Conservation (phyloP, 306 rosid genomes). For the Trifolium pratense region DNA sequence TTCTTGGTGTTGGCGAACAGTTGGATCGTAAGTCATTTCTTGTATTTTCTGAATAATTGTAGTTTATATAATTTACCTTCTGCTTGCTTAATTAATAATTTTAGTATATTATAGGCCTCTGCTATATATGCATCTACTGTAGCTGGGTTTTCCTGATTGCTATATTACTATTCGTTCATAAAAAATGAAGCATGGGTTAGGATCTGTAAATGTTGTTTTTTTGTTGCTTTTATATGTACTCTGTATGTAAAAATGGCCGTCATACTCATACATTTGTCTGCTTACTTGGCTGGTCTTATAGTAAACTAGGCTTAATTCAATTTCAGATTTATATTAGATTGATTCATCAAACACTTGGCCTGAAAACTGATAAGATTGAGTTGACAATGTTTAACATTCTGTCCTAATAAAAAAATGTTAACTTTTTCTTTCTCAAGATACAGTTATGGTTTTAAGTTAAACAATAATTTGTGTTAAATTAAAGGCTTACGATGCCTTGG, state of each 20-base stretch:
- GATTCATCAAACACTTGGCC: slow-evolving; percentile 13
- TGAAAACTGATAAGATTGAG: slow-evolving; percentile 18
- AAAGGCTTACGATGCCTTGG: slow-evolving; percentile 15
- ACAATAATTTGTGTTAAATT: slow-evolving; percentile 12
- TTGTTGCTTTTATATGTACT: background rate
- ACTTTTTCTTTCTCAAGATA: background rate
- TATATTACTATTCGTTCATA: background rate
- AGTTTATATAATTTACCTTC: slow-evolving; percentile 31
- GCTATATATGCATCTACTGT: slow-evolving; percentile 14
- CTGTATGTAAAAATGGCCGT: background rate
- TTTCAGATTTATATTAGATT: slow-evolving; percentile 2
- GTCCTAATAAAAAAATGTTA: background rate
- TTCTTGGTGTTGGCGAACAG: slow-evolving; percentile 99
- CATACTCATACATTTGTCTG: slow-evolving; percentile 31
- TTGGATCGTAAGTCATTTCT: slow-evolving; percentile 87
- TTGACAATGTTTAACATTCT: slow-evolving; percentile 30
- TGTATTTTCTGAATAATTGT: slow-evolving; percentile 38
- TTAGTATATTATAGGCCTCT: slow-evolving; percentile 15
- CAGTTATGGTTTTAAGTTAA: background rate
- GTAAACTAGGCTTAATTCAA: slow-evolving; percentile 2
- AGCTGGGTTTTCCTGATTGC: slow-evolving; percentile 28
- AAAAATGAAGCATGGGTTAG: slow-evolving; percentile 9
- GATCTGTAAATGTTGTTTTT: background rate
- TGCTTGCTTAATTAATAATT: slow-evolving; percentile 32
- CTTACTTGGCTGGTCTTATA: slow-evolving; percentile 25